Conservation (phyloP, 2,329 filamentous ascomycete species). For the Amesomyces nigricolor region DNA sequence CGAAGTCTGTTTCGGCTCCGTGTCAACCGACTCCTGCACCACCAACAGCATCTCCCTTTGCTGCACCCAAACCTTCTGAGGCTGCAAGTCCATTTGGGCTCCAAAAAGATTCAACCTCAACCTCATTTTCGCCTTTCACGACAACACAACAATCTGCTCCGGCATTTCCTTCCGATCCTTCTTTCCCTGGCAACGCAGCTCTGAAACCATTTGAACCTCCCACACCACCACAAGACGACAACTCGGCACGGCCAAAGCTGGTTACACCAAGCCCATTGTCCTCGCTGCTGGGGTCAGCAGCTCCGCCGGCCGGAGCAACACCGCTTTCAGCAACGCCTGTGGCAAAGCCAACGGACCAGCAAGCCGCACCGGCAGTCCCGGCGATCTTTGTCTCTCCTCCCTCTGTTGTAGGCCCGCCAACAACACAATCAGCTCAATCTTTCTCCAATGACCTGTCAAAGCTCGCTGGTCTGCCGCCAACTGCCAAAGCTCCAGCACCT, state of each 20-base stretch:
- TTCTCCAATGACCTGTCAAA: neutral
- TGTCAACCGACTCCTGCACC: neutral
- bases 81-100: neutral
- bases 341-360: neutral
- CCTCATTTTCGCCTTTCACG: neutral
- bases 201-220: neutral
- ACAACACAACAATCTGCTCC: neutral
- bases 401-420: neutral
- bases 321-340: neutral
- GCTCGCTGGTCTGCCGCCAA: neutral
- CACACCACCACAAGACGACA: neutral
- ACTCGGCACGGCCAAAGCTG: neutral
- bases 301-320: neutral
- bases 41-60: neutral
- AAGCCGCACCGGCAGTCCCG: constrained; percentile 13
- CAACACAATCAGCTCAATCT: neutral
- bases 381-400: constrained; percentile 16
- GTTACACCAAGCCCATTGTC: neutral
- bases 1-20: neutral
- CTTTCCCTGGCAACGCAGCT: neutral
- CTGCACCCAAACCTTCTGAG: neutral
- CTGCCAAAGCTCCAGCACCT: neutral
- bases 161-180: neutral
- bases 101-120: neutral
- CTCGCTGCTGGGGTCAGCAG: neutral